Evolutionary conservation across 2,329 filamentous ascomycete species (phyloP), one percentile per base, ranked within the genome.

Genomic region (Rutstroemia sp.): DNA sequence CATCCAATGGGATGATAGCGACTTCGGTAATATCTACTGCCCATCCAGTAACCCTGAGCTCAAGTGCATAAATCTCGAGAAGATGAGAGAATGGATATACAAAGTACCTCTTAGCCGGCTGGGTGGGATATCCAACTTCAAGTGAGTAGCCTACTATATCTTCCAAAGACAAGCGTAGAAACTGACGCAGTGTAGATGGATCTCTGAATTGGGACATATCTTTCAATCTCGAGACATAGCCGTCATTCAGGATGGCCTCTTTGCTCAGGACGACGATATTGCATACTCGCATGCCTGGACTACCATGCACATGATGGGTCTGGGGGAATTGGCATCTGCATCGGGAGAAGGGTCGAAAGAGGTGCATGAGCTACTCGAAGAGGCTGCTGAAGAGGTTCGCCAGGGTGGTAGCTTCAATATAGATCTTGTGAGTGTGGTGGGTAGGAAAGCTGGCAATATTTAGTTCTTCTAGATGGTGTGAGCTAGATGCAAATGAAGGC

Each of bases 1-100:
- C 21, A 50, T 55, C 14, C 52, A 55, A 25, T 55, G 52, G 52
- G 48, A 55, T 14, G 52, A 50, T 12, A 16, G 7, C 10, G 52
- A 55, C 23, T 49, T 50, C 36, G 25, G 36, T 8, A 16, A 8
- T 6, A 34, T 54, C 4, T 19, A 5, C 5, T 50, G 45, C 17
- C 49, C 23, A n/a, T 21, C 45, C 34, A 21, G 21, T 6, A 42
- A 16, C 14, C 45, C 52, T 3, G 46, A 40, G 3, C 14, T 44
- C 17, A 12, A 36, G 30, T 42, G 34, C 21, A 14, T 4, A n/a
- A n/a, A 44, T 6, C 36, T 55, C 1, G 16, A 50, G 8, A 49
- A 23, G 2, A 14, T 50, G n/a, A 30, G 0, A 14, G 36, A 17
- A 34, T 55, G 46, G 52, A 17, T 36, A 6, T 49, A 49, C 17